Percentiles rank a stretch among this genome's conserved stretches.
Evolutionary conservation across 345 rosid species (phyloP).

Genomic region (Eucalyptus victrix): DNA sequence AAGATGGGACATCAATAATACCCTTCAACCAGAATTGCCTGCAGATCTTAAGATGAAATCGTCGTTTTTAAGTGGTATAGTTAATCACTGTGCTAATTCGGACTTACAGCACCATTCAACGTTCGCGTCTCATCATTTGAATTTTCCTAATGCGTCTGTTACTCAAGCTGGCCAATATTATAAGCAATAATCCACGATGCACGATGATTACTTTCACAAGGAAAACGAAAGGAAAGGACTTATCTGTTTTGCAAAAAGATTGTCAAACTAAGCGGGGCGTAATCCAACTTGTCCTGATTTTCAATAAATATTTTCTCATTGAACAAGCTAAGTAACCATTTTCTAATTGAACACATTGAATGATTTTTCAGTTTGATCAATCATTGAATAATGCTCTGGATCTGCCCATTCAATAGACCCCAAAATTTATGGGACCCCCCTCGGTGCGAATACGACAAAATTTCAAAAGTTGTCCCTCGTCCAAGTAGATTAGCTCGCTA

Average conservation of each 20-base stretch:
- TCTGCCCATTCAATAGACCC: background rate
- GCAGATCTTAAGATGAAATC: background rate
- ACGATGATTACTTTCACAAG: background rate
- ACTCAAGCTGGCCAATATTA: background rate
- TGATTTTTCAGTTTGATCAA: background rate
- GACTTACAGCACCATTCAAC: background rate
- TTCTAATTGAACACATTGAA: background rate
- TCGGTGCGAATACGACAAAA: background rate
- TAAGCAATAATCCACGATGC: background rate
- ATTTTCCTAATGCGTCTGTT: background rate
- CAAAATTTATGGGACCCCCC: background rate
- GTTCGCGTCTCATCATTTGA: background rate
- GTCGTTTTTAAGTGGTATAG: background rate
- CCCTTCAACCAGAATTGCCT: background rate
- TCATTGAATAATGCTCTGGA: background rate
- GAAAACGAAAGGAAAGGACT: background rate
- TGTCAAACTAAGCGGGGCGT: background rate
- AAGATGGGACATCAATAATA: background rate
- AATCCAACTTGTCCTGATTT: background rate
- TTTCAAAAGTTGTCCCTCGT: background rate
- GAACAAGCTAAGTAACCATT: background rate
- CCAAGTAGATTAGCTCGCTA: background rate
- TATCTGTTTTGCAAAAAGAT: background rate
- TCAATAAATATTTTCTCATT: background rate
- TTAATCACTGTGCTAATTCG: background rate